A percentile compares a stretch with the other conserved stretches of the same genome.
phyloP scores from a whole-genome alignment of 2,329 filamentous ascomycete species.

The Colletotrichum ledebouriae region DNA sequence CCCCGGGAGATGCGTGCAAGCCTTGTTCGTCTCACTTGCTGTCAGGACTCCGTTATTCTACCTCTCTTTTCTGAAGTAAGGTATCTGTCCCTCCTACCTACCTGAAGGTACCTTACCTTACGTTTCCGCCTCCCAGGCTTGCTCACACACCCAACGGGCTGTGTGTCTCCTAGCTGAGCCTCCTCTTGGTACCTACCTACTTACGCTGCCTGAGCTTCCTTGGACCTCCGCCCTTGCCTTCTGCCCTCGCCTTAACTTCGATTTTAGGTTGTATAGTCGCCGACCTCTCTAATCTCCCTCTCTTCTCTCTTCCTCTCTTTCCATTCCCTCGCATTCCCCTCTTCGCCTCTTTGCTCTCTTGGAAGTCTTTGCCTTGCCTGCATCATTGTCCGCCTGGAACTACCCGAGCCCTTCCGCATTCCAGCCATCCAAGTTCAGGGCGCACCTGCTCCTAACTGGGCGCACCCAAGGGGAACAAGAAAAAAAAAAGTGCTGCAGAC shows the following conservation, averaged over 20 bases:
- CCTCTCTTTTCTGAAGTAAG: neutral
- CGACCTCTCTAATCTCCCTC: conserved; percentile 1
- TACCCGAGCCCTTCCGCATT: conserved; percentile 3
- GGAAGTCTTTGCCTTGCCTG: conserved; percentile 17
- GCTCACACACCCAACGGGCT: conserved; percentile 37
- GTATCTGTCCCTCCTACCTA: neutral
- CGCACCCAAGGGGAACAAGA: conserved; percentile 26
- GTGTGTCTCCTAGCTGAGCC: conserved; percentile 39
- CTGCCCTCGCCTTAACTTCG: conserved; percentile 23
- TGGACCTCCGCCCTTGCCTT: conserved; percentile 11
- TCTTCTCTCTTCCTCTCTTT: conserved; percentile 18
- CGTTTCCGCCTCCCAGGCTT: conserved; percentile 26
- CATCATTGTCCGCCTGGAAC: conserved; percentile 7
- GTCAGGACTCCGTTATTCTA: conserved; percentile 30
- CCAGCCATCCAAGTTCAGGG: conserved; percentile 27
- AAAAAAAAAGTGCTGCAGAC: conserved; percentile 30
- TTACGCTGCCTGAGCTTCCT: conserved; percentile 13
- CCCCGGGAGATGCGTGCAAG: conserved; percentile 14
- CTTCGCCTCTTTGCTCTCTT: conserved; percentile 28
- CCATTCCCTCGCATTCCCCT: conserved; percentile 10
- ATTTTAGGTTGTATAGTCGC: conserved; percentile 11
- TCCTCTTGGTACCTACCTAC: conserved; percentile 20
- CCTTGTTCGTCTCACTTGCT: conserved; percentile 35
- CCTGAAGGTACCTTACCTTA: neutral
- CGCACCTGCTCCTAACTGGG: conserved; percentile 15